Conservation (phyloP, 1,284 basidiomycete genomes). For the Thecaphora frezii region DNA sequence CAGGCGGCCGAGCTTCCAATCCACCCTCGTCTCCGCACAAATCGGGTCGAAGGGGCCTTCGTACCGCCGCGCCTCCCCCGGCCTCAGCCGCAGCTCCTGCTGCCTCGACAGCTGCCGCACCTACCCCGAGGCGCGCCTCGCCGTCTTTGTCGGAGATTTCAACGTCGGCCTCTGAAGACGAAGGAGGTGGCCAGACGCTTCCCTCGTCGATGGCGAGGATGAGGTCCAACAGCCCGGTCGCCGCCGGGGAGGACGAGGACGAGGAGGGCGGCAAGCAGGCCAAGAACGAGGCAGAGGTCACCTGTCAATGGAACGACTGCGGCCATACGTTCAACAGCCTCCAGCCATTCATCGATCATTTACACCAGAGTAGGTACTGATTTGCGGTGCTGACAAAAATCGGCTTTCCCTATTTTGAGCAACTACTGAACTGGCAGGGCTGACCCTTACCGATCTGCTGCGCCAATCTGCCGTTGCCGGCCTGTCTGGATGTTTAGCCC, state of each 20-base stretch:
- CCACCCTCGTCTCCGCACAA: conserved; percentile 32
- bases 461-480: conserved; percentile 4
- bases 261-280: conserved; percentile 17
- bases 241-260: conserved; percentile 36
- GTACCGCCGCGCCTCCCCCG: conserved; percentile 7
- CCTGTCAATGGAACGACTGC: conserved; percentile 77
- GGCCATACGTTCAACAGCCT: conserved; percentile 71
- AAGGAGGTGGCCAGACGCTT: conserved; percentile 13
- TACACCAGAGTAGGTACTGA: conserved; percentile 70
- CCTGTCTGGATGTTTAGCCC: conserved; percentile 49
- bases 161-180: conserved; percentile 45
- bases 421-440: no score
- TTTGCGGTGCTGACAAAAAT: conserved; percentile 7
- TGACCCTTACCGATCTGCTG: no score
- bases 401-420: neutral
- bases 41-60: neutral
- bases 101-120: neutral
- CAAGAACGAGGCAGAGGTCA: conserved; percentile 34
- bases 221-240: conserved; percentile 11
- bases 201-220: no score
- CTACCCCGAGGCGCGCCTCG: conserved; percentile 15
- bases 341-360: conserved; percentile 73
- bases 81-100: conserved; percentile 1
- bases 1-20: conserved; percentile 16
- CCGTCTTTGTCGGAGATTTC: conserved; percentile 37